Base-by-base conservation (phyloP, 2,329 filamentous ascomycete species). In the Ophiocordyceps camponoti-saundersi region DNA sequence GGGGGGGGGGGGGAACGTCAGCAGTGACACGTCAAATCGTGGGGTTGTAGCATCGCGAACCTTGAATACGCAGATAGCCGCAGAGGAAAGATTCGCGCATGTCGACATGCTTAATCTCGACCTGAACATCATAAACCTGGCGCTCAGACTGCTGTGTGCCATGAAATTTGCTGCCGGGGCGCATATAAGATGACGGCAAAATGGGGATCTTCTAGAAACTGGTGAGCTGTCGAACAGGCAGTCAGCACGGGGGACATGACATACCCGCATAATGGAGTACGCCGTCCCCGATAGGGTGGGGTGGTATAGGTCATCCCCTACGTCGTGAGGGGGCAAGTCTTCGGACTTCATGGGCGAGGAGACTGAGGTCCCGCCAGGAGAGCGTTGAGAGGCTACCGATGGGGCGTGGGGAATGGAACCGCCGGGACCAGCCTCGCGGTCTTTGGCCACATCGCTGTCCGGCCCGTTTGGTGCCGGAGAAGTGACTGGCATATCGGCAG, bases 71-170 rank as follows among this genome's bases (percentile, higher is more conserved):
- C 53, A 98, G 70, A 63, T 95, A 96, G 44, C 92, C 92, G 60
- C 90, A 96, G 7, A 98, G 72, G 57, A 90, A 95, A 6, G 89
- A 95, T 61, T 96, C 87, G 47, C 80, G 77, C 74, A 96, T 82
- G 60, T 96, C 88, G 42, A 96, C 88, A 65, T 95, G 83, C 65
- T 96, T 95, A 54, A 98, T 87, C 60, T 95, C 89, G 2, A 98
- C 92, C 57, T 95, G 85, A 1, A 98, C 92, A 51, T 95, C 87
- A 61, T 98, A 98, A 11, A 85, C 77, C 60, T 95, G 88, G 49
- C 85, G 79, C 60, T 96, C 90, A 3, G 90, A 96, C 59, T 90
- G 84, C 58, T 98, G 92, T 15, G 85, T 94, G 48, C 92, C 92
- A 49, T 77, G 75, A 59, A 95, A 98, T 56, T 78, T 85, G 64